These are phyloP conservation scores for Discostella pseudostelligera DNA, from an alignment of 108 stramenopile species.

Conservation along the genomic window DNA sequence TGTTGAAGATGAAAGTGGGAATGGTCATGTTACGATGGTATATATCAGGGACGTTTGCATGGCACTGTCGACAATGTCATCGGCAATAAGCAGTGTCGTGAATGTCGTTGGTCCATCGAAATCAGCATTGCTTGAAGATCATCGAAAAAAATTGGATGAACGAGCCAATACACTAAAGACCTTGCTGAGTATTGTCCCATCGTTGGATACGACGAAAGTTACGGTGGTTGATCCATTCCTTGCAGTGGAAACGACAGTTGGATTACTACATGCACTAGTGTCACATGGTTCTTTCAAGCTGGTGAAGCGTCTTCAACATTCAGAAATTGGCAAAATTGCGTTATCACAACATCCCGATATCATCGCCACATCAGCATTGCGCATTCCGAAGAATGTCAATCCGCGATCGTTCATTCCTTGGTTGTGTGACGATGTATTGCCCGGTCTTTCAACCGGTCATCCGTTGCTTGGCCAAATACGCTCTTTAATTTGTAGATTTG, in stretches of 20 bases:
- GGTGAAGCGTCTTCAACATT: slow-evolving; percentile 51
- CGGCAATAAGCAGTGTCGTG: slow-evolving; percentile 23
- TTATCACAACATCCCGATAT: slow-evolving; percentile 27
- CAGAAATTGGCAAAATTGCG: slow-evolving; percentile 39
- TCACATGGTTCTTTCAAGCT: slow-evolving; percentile 47
- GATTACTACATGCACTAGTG: slow-evolving; percentile 38
- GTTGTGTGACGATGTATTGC: slow-evolving; percentile 56
- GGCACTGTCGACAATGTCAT: slow-evolving; percentile 50
- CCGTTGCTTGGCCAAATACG: slow-evolving; percentile 58
- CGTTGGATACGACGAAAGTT: slow-evolving; percentile 15
- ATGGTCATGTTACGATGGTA: not conserved
- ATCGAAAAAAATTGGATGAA: slow-evolving; percentile 28
- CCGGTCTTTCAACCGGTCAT: slow-evolving; percentile 64
- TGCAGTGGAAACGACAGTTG: slow-evolving; percentile 24
- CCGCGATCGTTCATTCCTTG: slow-evolving; percentile 57
- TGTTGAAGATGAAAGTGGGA: not conserved
- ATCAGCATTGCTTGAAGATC: slow-evolving; percentile 20
- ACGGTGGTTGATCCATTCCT: slow-evolving; percentile 38
- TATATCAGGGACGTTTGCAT: slow-evolving; percentile 34
- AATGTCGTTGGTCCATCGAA: slow-evolving; percentile 18
- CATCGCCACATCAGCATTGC: slow-evolving; percentile 49
- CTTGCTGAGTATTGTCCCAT: slow-evolving; percentile 18
- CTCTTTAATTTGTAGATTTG: slow-evolving; percentile 63
- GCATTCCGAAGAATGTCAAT: slow-evolving; percentile 50
- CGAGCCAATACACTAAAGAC: slow-evolving; percentile 27